A percentile compares a stretch with the other conserved stretches of the same genome.
These are phyloP conservation scores for Mycena sanguinolenta DNA, from an alignment of 768 basidiomycete genomes.

Conservation along the genomic window DNA sequence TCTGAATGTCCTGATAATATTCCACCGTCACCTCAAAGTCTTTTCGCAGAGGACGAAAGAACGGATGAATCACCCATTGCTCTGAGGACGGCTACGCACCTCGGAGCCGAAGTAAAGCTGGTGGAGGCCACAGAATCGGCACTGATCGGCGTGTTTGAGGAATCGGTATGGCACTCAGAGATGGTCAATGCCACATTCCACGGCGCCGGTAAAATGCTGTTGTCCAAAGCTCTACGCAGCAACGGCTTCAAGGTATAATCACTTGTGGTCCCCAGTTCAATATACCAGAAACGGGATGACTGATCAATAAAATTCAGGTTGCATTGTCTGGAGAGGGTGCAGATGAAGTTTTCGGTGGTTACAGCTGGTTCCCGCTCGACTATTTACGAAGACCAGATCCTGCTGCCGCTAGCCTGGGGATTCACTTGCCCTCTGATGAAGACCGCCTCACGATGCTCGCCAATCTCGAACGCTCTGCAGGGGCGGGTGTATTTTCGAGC, in stretches of 20 bases:
- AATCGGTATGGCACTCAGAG: constrained; percentile 30
- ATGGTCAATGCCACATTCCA: constrained; percentile 22
- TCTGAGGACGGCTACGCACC: constrained; percentile 16
- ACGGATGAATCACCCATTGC: constrained; percentile 32
- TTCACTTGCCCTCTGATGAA: constrained; percentile 9
- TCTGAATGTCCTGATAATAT: too few relatives aligned
- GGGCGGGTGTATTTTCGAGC: background rate
- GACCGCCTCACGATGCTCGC: constrained; percentile 15
- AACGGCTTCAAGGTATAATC: constrained; percentile 30
- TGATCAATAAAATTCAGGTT: constrained; percentile 9
- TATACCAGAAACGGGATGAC: background rate
- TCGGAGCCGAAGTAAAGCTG: constrained; percentile 19
- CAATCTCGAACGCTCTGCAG: background rate
- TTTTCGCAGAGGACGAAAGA: constrained; percentile 17
- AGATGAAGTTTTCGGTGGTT: constrained; percentile 31
- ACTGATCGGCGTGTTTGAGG: constrained; percentile 27
- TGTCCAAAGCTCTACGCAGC: constrained; percentile 22
- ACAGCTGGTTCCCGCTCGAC: constrained; percentile 24
- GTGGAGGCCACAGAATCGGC: constrained; percentile 26
- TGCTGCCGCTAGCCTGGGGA: constrained; percentile 8
- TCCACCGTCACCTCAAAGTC: background rate
- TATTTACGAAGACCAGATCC: constrained; percentile 22
- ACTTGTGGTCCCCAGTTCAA: background rate
- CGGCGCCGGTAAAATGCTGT: constrained; percentile 25
- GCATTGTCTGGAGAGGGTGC: constrained; percentile 27